These are phyloP conservation scores for Amanita subjunquillea DNA, from an alignment of 768 basidiomycete species.

Conservation along the genomic window DNA sequence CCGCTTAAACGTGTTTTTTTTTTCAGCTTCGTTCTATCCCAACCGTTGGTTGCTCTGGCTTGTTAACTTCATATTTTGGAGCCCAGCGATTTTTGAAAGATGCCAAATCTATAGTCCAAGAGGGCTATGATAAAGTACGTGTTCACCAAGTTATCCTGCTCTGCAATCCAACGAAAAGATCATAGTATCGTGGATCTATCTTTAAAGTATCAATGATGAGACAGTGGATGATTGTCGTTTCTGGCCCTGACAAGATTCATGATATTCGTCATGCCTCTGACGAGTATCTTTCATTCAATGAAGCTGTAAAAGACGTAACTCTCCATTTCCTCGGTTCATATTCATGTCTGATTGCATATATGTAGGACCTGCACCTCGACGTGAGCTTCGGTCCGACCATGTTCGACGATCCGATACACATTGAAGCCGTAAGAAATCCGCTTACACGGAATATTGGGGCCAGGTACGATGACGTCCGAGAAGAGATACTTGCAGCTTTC, in stretches of 20 bases:
- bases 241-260: constrained; percentile 27
- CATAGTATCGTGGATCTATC: constrained; percentile 14
- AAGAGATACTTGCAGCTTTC: no score
- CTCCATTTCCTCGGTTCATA: no score
- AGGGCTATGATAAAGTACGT: constrained; percentile 21
- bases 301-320: constrained; percentile 20
- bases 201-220: constrained; percentile 35
- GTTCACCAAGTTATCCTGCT: not conserved
- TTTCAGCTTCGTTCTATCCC: not conserved
- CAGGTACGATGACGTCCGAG: no score
- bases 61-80: not conserved
- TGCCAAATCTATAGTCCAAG: constrained; percentile 16
- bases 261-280: constrained; percentile 36
- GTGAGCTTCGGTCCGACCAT: no score
- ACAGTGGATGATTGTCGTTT: constrained; percentile 35
- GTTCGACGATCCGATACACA: no score
- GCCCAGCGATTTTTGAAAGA: constrained; percentile 12
- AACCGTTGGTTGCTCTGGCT: not conserved
- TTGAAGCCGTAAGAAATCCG: no score
- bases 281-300: constrained; percentile 30
- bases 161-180: not conserved
- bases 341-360: no score
- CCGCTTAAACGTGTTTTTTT: no score
- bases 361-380: no score
- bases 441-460: no score